Percentiles rank a stretch among this genome's conserved stretches.
Conservation (phyloP, 106 monocot genomes). For the Dioscorea alata region DNA sequence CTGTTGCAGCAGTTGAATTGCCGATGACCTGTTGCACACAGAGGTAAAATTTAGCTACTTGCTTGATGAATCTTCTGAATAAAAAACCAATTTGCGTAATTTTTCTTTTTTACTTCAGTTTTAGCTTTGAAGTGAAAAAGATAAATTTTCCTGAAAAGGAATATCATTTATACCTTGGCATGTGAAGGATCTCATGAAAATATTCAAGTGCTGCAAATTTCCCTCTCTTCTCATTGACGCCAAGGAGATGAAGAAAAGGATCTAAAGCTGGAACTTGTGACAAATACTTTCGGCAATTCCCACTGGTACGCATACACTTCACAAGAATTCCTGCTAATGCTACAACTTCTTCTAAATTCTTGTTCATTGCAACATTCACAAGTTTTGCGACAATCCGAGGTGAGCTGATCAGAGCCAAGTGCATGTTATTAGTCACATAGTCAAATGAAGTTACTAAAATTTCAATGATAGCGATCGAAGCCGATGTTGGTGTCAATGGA, state of each 20-base stretch:
- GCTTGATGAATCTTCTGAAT: background rate
- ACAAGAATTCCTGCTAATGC: conserved; percentile 75
- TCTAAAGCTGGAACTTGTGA: conserved; percentile 77
- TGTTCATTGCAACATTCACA: conserved; percentile 65
- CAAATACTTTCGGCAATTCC: conserved; percentile 82
- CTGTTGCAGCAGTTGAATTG: conserved; percentile 58
- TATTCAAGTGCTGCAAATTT: conserved; percentile 87
- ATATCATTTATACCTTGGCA: conserved; percentile 56
- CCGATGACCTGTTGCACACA: conserved; percentile 60
- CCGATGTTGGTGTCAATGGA: conserved; percentile 67
- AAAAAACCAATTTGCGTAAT: background rate
- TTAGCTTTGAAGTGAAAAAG: too few species aligned
- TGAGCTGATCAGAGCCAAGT: conserved; percentile 63
- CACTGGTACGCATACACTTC: conserved; percentile 82
- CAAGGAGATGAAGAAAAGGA: conserved; percentile 75
- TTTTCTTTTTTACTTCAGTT: too few species aligned
- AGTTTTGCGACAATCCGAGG: conserved; percentile 68
- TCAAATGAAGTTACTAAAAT: conserved; percentile 84
- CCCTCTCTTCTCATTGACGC: conserved; percentile 41
- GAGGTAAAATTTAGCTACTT: background rate
- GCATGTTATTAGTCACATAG: conserved; percentile 79
- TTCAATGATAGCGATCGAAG: conserved; percentile 88
- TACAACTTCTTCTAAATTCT: conserved; percentile 68
- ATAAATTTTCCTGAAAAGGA: too few species aligned
- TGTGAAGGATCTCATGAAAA: conserved; percentile 87